Evolutionary conservation across 75 land plant genomes (phyloP), one percentile per base, ranked within the genome.

Genomic region (Ceratopteris richardii): DNA sequence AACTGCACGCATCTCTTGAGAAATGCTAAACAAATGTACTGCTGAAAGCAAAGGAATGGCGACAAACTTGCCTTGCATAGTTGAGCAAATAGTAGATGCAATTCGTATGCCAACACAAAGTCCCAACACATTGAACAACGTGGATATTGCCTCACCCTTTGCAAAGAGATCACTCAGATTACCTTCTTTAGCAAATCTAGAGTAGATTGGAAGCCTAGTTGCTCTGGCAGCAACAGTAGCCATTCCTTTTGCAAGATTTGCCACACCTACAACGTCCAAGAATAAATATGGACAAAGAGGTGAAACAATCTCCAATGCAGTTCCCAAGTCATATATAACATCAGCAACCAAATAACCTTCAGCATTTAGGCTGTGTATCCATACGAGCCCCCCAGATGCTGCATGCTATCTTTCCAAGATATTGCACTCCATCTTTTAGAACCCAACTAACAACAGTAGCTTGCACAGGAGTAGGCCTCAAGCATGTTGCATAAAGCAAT

Each of bases 91-190:
- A 12, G 91, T 88, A 1, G 99, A 86, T 44, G 96, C 96, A 61
- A 95, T 67, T 28, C 79, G 84, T 58, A 95, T 83, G 48, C 99
- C 99, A 13, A 71, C 84, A 60, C 96, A 96, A 13, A 95, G 55
- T 40, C 99, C 99, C 31, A 77, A 56, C 27, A 95, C 88, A 80
- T 95, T 95, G 44, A 87, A 89, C 0, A 95, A 76, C 11, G 99
- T 95, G 54, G 99, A 95, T 31, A 95, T 89, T 33, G 99, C 99
- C 80, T 95, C 99, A n/a, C 99, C 99, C 77, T 95, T 95, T 0
- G 99, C 99, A 81, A 79, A 95, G 22, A 95, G 66, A 67, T 95
- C 99, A 72, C 99, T 95, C 23, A 95, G 84, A 76, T 95, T 95
- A 18, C 88, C 92, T 75, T 95, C 99, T 77, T 90, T 95, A 17